A percentile compares a stretch with the other conserved stretches of the same genome.
phyloP scores from a whole-genome alignment of 805 yeast genomes.

The Scheffersomyces coipomensis region DNA sequence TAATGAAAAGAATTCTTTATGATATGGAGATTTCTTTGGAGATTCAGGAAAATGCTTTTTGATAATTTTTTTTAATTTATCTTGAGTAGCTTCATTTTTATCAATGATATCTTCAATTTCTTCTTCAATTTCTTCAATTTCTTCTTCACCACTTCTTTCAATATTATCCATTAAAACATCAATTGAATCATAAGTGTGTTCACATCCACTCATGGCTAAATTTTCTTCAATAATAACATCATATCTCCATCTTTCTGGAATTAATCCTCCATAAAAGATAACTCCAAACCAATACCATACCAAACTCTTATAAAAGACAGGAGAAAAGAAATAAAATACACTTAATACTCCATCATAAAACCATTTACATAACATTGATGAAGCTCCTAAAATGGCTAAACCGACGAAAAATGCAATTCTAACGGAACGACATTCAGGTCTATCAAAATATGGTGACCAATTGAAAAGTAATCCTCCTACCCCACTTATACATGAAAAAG shows the following conservation, averaged over 20 bases:
- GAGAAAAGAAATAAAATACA: slow-evolving; percentile 58
- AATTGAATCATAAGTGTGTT: slow-evolving; percentile 20
- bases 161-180: slow-evolving; percentile 34
- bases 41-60: slow-evolving; percentile 35
- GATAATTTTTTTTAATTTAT: slow-evolving; percentile 26
- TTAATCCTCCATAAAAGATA: slow-evolving; percentile 77
- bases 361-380: slow-evolving; percentile 58
- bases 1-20: slow-evolving; percentile 47
- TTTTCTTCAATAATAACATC: slow-evolving; percentile 50
- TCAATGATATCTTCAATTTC: slow-evolving; percentile 21
- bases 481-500: slow-evolving; percentile 67
- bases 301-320: slow-evolving; percentile 66
- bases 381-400: slow-evolving; percentile 70
- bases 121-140: slow-evolving; percentile 27
- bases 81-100: slow-evolving; percentile 10
- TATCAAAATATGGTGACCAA: slow-evolving; percentile 91
- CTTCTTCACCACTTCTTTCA: slow-evolving; percentile 39
- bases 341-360: slow-evolving; percentile 53
- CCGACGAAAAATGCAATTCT: slow-evolving; percentile 80
- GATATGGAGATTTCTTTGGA: slow-evolving; percentile 32
- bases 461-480: slow-evolving; percentile 71
- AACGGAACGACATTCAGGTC: slow-evolving; percentile 77
- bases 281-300: slow-evolving; percentile 81
- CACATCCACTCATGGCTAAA: slow-evolving; percentile 36
- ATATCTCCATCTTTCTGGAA: slow-evolving; percentile 86